Percentiles rank a stretch among this genome's conserved stretches.
phyloP scores from a whole-genome alignment of 2,329 filamentous ascomycete genomes.

The Pseudogymnoascus sp. region DNA sequence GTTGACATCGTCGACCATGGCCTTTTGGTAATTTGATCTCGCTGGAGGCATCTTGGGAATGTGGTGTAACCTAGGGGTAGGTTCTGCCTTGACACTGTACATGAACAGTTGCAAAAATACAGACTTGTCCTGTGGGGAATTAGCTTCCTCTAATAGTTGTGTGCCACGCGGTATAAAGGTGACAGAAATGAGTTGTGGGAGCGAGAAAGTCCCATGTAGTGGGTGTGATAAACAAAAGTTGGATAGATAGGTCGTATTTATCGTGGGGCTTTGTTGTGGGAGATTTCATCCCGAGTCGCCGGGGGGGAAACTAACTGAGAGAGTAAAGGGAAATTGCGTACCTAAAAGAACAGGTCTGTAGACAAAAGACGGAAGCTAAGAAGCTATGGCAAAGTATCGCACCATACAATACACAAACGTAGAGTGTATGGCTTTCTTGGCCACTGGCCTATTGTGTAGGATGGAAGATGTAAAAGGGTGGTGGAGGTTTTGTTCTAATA shows the following conservation, averaged over 20 bases:
- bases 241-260: not conserved
- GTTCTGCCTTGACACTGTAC: not conserved
- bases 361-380: not conserved
- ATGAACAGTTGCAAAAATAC: not conserved
- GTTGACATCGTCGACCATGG: not conserved
- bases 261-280: not conserved
- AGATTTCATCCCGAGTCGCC: not conserved
- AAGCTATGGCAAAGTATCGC: not conserved
- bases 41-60: not conserved
- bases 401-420: not conserved
- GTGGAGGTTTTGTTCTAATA: not conserved
- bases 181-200: not conserved
- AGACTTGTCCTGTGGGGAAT: not conserved
- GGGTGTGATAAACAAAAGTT: not conserved
- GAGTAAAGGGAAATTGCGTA: not conserved
- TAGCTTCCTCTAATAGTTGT: not conserved
- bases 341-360: constrained; percentile 1
- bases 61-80: not conserved
- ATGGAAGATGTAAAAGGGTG: not conserved
- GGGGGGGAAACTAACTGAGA: not conserved
- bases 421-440: not conserved
- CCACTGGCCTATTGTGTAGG: not conserved
- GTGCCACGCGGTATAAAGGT: not conserved
- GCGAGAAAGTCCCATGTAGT: not conserved
- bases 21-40: not conserved